Conservation (phyloP, 805 yeast genomes). For the Ogataea populi-albae region DNA sequence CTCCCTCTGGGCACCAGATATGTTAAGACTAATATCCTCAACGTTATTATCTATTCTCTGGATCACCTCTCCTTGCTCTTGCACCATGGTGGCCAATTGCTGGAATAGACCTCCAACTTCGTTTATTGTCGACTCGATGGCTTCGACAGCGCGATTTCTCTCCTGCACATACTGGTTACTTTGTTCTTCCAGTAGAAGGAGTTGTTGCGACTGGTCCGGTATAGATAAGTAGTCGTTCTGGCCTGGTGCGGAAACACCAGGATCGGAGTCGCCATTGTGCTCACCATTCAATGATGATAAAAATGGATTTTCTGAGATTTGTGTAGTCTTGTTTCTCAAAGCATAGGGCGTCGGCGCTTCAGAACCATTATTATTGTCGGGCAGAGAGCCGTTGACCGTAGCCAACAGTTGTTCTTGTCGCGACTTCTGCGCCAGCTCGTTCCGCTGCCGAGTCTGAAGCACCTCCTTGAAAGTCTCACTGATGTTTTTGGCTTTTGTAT, state of each 20-base stretch:
- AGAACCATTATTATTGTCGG: slow-evolving; percentile 5
- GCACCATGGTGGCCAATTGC: slow-evolving; percentile 95
- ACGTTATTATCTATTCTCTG: slow-evolving; percentile 95
- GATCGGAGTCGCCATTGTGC: slow-evolving; percentile 14
- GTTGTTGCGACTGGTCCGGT: slow-evolving; percentile 83
- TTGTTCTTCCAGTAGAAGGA: slow-evolving; percentile 83
- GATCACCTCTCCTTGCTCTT: slow-evolving; percentile 94
- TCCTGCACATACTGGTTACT: slow-evolving; percentile 73
- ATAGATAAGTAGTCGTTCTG: slow-evolving; percentile 57
- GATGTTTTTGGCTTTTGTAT: slow-evolving; percentile 86
- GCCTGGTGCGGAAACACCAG: slow-evolving; percentile 33
- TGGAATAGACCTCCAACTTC: slow-evolving; percentile 94
- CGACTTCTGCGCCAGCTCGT: slow-evolving; percentile 74
- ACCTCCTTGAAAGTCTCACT: slow-evolving; percentile 90
- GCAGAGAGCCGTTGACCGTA: slow-evolving; percentile 32
- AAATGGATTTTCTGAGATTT: slow-evolving; percentile 37
- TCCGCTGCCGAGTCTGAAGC: slow-evolving; percentile 80
- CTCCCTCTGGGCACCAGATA: slow-evolving; percentile 92
- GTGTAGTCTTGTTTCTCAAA: slow-evolving; percentile 20
- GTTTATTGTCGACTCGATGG: slow-evolving; percentile 94
- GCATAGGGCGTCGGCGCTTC: slow-evolving; percentile 27
- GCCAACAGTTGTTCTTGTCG: slow-evolving; percentile 84
- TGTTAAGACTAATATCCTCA: slow-evolving; percentile 86
- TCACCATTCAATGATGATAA: slow-evolving; percentile 23
- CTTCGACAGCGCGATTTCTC: slow-evolving; percentile 87